phyloP scores from a whole-genome alignment of 345 rosid genomes.

The Gossypium australe region DNA sequence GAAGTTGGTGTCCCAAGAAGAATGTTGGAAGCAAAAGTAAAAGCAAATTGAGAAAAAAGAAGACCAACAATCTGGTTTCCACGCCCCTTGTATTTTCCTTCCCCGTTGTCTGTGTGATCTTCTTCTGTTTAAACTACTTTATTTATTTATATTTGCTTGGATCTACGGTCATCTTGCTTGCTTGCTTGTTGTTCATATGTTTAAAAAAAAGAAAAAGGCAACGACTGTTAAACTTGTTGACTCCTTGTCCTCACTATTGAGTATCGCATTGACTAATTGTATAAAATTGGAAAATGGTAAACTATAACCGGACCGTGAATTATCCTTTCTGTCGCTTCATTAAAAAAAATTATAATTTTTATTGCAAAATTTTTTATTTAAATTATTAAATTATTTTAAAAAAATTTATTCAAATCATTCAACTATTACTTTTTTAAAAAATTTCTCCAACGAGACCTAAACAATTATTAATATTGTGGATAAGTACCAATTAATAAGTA shows the following conservation, averaged over 20 bases:
- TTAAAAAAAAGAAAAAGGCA: no score
- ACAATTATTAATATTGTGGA: fast-evolving
- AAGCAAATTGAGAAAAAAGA: not conserved
- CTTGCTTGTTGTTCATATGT: not conserved
- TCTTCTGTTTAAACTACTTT: not conserved
- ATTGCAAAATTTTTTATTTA: no score
- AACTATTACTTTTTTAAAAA: no score
- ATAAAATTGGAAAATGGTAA: no score
- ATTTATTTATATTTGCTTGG: not conserved
- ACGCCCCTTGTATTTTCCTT: slow-evolving; percentile 2
- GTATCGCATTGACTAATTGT: no score
- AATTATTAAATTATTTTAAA: no score
- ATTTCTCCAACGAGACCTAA: no score
- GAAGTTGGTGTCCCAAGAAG: not conserved
- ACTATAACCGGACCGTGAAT: no score
- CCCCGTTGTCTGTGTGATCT: not conserved
- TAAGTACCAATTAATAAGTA: no score
- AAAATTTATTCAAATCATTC: no score
- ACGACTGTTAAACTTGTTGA: not conserved
- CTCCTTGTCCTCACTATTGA: not conserved
- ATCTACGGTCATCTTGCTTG: not conserved
- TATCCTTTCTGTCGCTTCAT: no score
- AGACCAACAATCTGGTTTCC: not conserved
- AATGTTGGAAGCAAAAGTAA: not conserved
- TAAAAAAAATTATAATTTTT: no score